Base-by-base conservation (phyloP, 2,329 filamentous ascomycete species). In the Fusarium pseudonygamai region DNA sequence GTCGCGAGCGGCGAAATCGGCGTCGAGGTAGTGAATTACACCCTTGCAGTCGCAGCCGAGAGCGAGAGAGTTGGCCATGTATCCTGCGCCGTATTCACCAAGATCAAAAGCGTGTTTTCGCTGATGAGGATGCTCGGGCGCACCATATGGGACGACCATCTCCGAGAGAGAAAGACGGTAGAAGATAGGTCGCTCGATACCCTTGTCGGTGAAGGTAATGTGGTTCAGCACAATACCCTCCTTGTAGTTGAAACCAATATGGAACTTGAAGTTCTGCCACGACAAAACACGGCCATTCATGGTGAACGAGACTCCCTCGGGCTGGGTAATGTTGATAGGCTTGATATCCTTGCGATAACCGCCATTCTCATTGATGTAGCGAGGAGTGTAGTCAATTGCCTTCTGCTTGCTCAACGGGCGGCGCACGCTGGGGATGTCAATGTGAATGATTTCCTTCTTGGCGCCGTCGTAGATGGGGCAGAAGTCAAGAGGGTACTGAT, bases 251-350 rank as follows among this genome's bases (percentile, higher is more conserved):
- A 97, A 98, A 30, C 95, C 95, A 67, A 98, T 90, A 81, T 97
- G 95, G 73, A 97, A 90, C 77, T 90, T 96, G 93, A 94, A 98
- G 80, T 97, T 97, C 82, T 97, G 95, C 95, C 95, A 97, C 73
- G 91, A 90, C 57, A 97, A 87, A 50, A 89, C 89, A 16, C 94
- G 85, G 3, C 93, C 76, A 6, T 91, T 88, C 74, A 97, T 85
- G 26, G 87, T 90, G 85, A 97, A 98, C 0, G 93, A 96, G 1
- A 97, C 94, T 22, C 95, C 95, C 76, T 97, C 93, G 0, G 94
- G 94, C 79, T 97, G 94, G 2, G 93, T 94, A 78, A 97, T 95
- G 80, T 95, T 91, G 80, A 97, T 93, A 3, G 94, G 93, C 86
- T 97, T 97, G 60, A 97, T 82, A 74, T 96, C 92, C 5, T 85